phyloP scores from a whole-genome alignment of 73 alveolate species.

The Diophrys sp. region DNA sequence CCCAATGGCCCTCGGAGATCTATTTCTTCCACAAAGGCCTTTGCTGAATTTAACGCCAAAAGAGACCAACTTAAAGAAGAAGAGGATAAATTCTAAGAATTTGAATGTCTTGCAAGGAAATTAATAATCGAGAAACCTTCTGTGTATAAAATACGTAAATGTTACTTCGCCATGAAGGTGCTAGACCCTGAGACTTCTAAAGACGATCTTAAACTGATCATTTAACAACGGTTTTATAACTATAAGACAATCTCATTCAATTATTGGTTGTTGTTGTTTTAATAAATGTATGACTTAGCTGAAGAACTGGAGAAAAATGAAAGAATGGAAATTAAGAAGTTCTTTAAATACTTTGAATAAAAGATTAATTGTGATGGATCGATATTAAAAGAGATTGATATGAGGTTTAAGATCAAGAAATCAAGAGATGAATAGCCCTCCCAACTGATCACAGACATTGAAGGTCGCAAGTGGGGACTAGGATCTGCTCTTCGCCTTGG shows the following conservation, averaged over 20 bases:
- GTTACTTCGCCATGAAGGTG: neutral
- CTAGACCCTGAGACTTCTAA: neutral
- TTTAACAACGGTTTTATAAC: constrained; percentile 11
- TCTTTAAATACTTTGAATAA: neutral
- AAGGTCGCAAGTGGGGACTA: constrained; percentile 22
- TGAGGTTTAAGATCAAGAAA: constrained; percentile 1
- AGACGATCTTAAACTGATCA: neutral
- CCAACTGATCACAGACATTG: neutral
- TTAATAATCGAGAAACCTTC: too few relatives aligned
- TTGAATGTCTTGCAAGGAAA: too few relatives aligned
- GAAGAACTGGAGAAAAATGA: constrained; percentile 4
- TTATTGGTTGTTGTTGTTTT: constrained; percentile 20
- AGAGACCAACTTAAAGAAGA: too few relatives aligned
- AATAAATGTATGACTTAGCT: constrained; percentile 1
- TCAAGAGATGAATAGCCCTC: neutral
- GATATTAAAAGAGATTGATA: neutral
- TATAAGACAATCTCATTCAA: constrained; percentile 7
- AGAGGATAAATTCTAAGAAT: too few relatives aligned
- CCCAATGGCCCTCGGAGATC: too few relatives aligned
- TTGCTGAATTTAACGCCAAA: too few relatives aligned
- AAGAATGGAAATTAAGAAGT: constrained; percentile 11
- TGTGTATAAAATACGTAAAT: neutral
- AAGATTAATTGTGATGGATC: neutral
- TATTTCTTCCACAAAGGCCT: too few relatives aligned
- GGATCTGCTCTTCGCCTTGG: constrained; percentile 2